These are phyloP conservation scores for Arabidopsis hybrid DNA, from an alignment of 441 rosid species.

Conservation along the genomic window DNA sequence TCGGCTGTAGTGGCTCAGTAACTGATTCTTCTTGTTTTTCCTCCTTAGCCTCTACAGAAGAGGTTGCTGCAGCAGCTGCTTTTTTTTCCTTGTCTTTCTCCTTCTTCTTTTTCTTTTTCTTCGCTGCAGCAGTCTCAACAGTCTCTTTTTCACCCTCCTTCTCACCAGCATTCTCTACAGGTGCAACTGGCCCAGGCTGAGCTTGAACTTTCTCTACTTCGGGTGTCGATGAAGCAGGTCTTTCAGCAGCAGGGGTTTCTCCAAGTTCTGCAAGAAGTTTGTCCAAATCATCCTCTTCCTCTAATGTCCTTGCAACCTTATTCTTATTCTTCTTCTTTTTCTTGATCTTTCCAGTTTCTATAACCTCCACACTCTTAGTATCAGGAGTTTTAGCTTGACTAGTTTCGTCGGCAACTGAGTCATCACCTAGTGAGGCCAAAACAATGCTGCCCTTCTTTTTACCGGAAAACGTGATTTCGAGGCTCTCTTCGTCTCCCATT, in stretches of 20 bases:
- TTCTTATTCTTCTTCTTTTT: slow-evolving; percentile 78
- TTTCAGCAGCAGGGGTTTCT: slow-evolving; percentile 53
- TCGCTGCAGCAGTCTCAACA: slow-evolving; percentile 84
- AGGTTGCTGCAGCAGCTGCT: slow-evolving; percentile 33
- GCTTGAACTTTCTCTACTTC: slow-evolving; percentile 61
- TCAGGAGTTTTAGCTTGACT: slow-evolving; percentile 25
- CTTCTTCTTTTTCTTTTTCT: slow-evolving; percentile 94
- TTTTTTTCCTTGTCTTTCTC: slow-evolving; percentile 81
- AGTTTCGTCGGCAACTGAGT: slow-evolving; percentile 41
- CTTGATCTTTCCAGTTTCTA: slow-evolving; percentile 77
- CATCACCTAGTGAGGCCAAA: slow-evolving; percentile 50
- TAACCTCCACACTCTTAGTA: slow-evolving; percentile 54
- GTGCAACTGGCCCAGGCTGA: slow-evolving; percentile 59
- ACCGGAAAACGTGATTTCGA: slow-evolving; percentile 58
- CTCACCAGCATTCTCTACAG: slow-evolving; percentile 53
- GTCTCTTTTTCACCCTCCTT: slow-evolving; percentile 81
- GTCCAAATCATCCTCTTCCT: slow-evolving; percentile 96
- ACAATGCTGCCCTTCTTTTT: slow-evolving; percentile 64
- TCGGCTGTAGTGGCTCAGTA: slow-evolving; percentile 54
- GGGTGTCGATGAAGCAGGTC: slow-evolving; percentile 48
- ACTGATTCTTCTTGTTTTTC: slow-evolving; percentile 61
- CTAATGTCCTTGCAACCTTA: slow-evolving; percentile 86
- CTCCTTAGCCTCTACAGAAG: slow-evolving; percentile 53
- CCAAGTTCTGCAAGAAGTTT: slow-evolving; percentile 93
- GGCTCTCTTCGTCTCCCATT: slow-evolving; percentile 53